Percentiles rank a stretch among this genome's conserved stretches.
phyloP scores from a whole-genome alignment of 2,329 filamentous ascomycete species.

The Esteya vermicola region DNA sequence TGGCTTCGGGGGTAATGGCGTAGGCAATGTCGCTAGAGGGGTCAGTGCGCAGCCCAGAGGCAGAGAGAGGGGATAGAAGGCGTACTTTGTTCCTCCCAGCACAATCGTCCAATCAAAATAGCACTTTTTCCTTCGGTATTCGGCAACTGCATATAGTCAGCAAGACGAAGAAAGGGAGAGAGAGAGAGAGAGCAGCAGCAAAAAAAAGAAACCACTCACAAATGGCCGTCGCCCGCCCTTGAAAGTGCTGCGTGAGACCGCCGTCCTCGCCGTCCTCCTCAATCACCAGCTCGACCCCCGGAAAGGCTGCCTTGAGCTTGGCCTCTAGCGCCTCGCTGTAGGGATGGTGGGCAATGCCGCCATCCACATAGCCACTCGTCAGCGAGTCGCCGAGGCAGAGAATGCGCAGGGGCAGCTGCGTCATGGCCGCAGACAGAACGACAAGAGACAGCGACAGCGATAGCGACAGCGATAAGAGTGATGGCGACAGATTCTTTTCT shows the following conservation, averaged over 20 bases:
- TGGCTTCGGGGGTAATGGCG: constrained; percentile 20
- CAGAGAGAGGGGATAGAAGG: no score
- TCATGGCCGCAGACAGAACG: constrained; percentile 5
- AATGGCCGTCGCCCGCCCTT: constrained; percentile 12
- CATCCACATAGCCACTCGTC: constrained; percentile 37
- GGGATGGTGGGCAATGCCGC: constrained; percentile 30
- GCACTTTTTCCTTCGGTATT: constrained; percentile 2
- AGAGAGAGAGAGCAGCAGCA: no score
- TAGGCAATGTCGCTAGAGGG: constrained; percentile 32
- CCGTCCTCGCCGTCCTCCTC: constrained; percentile 16
- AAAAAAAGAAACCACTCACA: constrained; percentile 9
- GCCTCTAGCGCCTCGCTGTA: constrained; percentile 34
- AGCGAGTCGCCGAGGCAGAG: constrained; percentile 54
- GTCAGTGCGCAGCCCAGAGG: background rate
- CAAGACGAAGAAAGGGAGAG: background rate
- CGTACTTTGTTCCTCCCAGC: constrained; percentile 46
- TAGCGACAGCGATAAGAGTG: no score
- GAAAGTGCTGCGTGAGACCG: constrained; percentile 12
- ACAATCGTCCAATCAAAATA: constrained; percentile 51
- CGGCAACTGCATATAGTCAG: background rate
- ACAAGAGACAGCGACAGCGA: no score
- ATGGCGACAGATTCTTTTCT: no score
- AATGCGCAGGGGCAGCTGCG: constrained; percentile 28
- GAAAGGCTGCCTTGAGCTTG: constrained; percentile 30
- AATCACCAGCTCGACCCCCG: constrained; percentile 15